phyloP scores from a whole-genome alignment of 2,329 filamentous ascomycete genomes.

The Aureobasidium sp. region DNA sequence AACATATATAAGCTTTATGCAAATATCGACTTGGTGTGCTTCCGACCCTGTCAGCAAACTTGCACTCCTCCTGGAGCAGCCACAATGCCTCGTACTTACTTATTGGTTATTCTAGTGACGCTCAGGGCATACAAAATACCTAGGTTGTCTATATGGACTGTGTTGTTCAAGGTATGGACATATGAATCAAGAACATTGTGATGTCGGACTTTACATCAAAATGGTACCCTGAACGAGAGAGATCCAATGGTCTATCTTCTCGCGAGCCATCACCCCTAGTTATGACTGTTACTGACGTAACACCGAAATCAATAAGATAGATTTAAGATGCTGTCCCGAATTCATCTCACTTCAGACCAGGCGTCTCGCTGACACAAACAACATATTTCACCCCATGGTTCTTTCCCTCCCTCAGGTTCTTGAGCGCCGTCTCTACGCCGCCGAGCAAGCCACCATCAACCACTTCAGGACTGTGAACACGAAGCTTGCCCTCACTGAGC shows the following conservation, averaged over 20 bases:
- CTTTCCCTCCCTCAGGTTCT: slow-evolving; percentile 49
- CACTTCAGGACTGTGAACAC: slow-evolving; percentile 32
- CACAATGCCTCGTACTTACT: background rate
- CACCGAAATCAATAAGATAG: too few species aligned
- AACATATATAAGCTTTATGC: background rate
- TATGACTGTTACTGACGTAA: too few species aligned
- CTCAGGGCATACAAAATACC: background rate
- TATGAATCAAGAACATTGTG: too few species aligned
- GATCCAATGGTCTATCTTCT: too few species aligned
- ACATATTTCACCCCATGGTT: slow-evolving; percentile 59
- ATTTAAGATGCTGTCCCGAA: background rate
- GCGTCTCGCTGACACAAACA: slow-evolving; percentile 43
- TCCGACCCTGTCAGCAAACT: background rate
- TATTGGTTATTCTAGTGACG: background rate
- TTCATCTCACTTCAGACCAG: slow-evolving; percentile 11
- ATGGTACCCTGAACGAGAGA: too few species aligned
- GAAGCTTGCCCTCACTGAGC: background rate
- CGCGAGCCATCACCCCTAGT: too few species aligned
- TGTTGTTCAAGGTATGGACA: too few species aligned
- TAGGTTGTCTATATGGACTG: background rate
- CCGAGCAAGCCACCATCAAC: slow-evolving; percentile 44
- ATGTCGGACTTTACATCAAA: too few species aligned
- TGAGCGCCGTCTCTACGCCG: slow-evolving; percentile 43
- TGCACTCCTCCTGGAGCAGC: too few species aligned
- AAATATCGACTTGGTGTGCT: background rate